Evolutionary conservation across 768 basidiomycete species (phyloP).

Genomic region (Leucocoprinus birnbaumii): DNA sequence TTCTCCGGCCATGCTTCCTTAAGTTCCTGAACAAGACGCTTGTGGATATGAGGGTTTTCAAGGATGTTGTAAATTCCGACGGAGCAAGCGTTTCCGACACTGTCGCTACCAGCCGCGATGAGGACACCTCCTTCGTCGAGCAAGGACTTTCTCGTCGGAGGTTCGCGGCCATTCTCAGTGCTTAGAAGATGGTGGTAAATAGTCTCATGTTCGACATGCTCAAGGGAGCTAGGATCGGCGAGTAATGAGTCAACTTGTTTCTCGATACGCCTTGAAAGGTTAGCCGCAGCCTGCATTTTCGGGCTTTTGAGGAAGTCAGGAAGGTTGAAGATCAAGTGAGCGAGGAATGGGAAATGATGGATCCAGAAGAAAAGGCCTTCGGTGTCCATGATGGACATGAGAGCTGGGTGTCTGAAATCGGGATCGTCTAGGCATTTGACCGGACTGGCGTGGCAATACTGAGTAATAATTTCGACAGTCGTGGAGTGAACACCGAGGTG

Average conservation of each 20-base stretch:
- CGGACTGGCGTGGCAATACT: slow-evolving; percentile 28
- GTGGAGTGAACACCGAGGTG: slow-evolving; percentile 22
- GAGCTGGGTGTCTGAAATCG: slow-evolving; percentile 22
- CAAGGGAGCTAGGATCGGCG: slow-evolving; percentile 20
- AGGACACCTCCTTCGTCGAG: neutral
- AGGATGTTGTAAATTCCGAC: slow-evolving; percentile 34
- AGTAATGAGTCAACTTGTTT: slow-evolving; percentile 23
- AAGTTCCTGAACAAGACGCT: slow-evolving; percentile 24
- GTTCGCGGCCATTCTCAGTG: neutral
- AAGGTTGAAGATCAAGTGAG: slow-evolving; percentile 11
- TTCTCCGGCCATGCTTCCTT: slow-evolving; percentile 34
- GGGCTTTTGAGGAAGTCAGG: slow-evolving; percentile 19
- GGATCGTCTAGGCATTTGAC: slow-evolving; percentile 21
- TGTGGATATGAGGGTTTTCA: slow-evolving; percentile 24
- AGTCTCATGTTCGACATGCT: slow-evolving; percentile 26
- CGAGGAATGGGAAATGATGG: slow-evolving; percentile 21
- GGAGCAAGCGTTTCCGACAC: slow-evolving; percentile 36
- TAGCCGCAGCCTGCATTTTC: slow-evolving; percentile 13
- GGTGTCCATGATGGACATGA: slow-evolving; percentile 19
- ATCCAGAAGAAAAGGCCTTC: slow-evolving; percentile 10
- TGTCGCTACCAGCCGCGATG: slow-evolving; percentile 38
- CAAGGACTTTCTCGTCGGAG: neutral
- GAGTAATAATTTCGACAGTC: slow-evolving; percentile 27
- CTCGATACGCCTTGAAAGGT: neutral
- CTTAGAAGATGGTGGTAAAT: slow-evolving; percentile 30